Percentiles rank a stretch among this genome's conserved stretches.
Conservation (phyloP, 495 filamentous ascomycete species). For the Schizothecium vesticola region DNA sequence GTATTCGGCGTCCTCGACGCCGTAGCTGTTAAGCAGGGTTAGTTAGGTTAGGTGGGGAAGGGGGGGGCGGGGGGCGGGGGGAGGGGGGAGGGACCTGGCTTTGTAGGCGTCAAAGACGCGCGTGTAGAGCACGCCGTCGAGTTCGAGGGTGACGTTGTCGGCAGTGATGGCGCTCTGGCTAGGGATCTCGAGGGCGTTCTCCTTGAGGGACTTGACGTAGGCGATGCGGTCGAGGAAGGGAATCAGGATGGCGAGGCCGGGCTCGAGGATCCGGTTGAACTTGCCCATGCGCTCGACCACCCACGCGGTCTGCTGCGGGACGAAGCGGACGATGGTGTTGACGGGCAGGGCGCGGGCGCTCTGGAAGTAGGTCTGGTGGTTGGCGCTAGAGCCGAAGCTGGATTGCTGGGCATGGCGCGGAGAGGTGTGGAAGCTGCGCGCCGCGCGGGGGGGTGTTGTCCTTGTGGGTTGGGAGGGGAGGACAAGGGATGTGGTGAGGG, state of each 20-base stretch:
- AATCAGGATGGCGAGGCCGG: conserved; percentile 81
- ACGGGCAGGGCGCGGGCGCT: conserved; percentile 60
- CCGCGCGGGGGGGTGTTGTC: neutral
- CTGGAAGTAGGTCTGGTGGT: conserved; percentile 54
- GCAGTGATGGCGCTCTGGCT: conserved; percentile 93
- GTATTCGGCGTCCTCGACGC: conserved; percentile 97
- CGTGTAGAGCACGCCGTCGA: conserved; percentile 93
- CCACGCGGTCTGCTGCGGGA: conserved; percentile 98
- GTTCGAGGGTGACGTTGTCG: conserved; percentile 94
- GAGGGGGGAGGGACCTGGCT: conserved; percentile 57
- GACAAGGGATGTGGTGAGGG: conserved; percentile 9
- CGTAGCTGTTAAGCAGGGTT: conserved; percentile 59
- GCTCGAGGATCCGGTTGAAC: conserved; percentile 85
- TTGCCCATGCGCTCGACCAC: conserved; percentile 99
- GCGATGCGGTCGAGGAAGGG: conserved; percentile 94
- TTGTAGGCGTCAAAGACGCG: conserved; percentile 96
- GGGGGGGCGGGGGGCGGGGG: neutral
- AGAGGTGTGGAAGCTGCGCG: conserved; percentile 31
- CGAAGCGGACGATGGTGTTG: conserved; percentile 94
- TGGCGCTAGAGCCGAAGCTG: conserved; percentile 12
- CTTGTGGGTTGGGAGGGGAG: neutral
- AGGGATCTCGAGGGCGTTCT: conserved; percentile 91
- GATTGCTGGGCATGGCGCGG: conserved; percentile 5
- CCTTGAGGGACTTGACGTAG: conserved; percentile 96
- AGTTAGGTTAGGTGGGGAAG: conserved; percentile 14